These are phyloP conservation scores for Leccinum angustisporum DNA, from an alignment of 1,284 basidiomycete genomes.

Conservation along the genomic window DNA sequence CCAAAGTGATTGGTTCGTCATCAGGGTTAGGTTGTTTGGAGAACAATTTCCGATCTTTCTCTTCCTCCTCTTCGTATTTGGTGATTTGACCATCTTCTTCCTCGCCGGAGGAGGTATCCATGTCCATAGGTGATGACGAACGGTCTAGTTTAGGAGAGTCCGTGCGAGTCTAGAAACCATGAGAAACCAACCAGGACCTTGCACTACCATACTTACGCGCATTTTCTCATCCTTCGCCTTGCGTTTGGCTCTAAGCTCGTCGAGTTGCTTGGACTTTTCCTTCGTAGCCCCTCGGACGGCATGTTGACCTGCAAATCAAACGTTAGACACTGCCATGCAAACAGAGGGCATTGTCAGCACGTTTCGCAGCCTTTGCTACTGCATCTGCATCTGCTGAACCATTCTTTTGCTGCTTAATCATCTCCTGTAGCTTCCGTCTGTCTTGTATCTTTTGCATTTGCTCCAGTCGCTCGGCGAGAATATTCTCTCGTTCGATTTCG, in stretches of 20 bases:
- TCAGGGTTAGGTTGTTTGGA: slow-evolving; percentile 47
- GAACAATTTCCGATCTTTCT: slow-evolving; percentile 54
- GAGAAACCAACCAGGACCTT: slow-evolving; percentile 3
- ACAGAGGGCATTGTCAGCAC: slow-evolving; percentile 39
- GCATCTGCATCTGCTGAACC: slow-evolving; percentile 52
- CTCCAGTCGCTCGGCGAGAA: slow-evolving; percentile 77
- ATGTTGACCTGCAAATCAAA: slow-evolving; percentile 57
- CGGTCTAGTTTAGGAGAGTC: slow-evolving; percentile 64
- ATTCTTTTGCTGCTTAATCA: slow-evolving; percentile 67
- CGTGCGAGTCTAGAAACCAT: slow-evolving; percentile 38
- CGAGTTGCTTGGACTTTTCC: slow-evolving; percentile 78
- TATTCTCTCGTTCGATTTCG: slow-evolving; percentile 87
- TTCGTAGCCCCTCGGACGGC: slow-evolving; percentile 77
- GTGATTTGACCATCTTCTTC: slow-evolving; percentile 73
- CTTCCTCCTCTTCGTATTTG: slow-evolving; percentile 67
- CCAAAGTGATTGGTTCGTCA: slow-evolving; percentile 53
- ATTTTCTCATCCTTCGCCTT: slow-evolving; percentile 80
- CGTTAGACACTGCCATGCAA: slow-evolving; percentile 3
- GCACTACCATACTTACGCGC: slow-evolving; percentile 45
- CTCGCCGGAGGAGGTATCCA: slow-evolving; percentile 75
- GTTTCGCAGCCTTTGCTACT: slow-evolving; percentile 73
- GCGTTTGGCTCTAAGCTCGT: slow-evolving; percentile 80
- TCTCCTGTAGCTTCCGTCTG: slow-evolving; percentile 70
- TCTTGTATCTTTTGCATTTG: slow-evolving; percentile 79
- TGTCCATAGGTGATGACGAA: slow-evolving; percentile 75